Evolutionary conservation across 108 stramenopile species (phyloP).

Genomic region (Cylindrotheca fusiformis): DNA sequence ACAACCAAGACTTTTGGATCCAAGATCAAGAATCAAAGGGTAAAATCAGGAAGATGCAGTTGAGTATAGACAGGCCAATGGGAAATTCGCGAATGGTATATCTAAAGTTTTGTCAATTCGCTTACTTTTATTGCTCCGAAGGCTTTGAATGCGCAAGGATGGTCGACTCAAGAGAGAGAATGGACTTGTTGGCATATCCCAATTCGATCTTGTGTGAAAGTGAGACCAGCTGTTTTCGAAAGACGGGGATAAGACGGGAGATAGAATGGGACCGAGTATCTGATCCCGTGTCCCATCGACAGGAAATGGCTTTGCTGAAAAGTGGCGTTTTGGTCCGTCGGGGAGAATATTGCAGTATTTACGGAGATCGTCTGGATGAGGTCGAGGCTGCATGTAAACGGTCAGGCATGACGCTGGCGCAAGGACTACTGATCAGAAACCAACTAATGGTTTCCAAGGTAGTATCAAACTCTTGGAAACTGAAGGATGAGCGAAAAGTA

Average conservation of each 20-base stretch:
- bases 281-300: not conserved
- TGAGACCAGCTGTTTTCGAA: not conserved
- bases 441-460: not conserved
- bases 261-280: not conserved
- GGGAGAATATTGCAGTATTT: not conserved
- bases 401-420: not conserved
- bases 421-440: not conserved
- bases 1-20: too few species aligned
- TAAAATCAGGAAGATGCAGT: too few species aligned
- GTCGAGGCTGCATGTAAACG: not conserved
- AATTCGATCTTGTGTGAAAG: too few species aligned
- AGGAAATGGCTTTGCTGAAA: not conserved
- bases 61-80: too few species aligned
- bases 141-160: too few species aligned
- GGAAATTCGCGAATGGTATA: too few species aligned
- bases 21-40: too few species aligned
- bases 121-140: too few species aligned
- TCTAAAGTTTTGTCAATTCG: too few species aligned
- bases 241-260: not conserved
- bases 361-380: not conserved
- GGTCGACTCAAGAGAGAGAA: too few species aligned
- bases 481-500: not conserved
- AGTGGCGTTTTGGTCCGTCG: not conserved
- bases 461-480: not conserved
- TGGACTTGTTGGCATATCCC: too few species aligned